phyloP scores from a whole-genome alignment of 164 flowering plant genomes.

The Taxillus chinensis region DNA sequence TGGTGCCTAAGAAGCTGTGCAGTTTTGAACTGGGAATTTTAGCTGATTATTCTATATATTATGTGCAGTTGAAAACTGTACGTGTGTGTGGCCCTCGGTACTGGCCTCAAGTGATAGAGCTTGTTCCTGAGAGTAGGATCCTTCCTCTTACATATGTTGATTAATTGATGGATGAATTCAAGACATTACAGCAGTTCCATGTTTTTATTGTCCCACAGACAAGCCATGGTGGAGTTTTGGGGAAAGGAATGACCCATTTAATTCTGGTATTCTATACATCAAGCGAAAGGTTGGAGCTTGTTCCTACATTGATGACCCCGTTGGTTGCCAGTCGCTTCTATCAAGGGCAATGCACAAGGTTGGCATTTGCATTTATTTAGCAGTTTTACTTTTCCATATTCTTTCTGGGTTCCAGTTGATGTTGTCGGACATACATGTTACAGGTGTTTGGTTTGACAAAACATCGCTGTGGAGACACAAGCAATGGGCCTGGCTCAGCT shows the following conservation, averaged over 20 bases:
- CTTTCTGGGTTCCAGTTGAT: too few relatives aligned
- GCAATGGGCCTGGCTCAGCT: conserved; percentile 27
- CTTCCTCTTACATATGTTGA: not conserved
- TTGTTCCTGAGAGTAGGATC: conserved; percentile 63
- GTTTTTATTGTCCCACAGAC: conserved; percentile 31
- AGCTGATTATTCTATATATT: conserved; percentile 2
- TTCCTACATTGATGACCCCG: conserved; percentile 91
- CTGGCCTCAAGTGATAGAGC: conserved; percentile 83
- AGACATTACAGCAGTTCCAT: not conserved
- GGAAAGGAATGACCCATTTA: conserved; percentile 69
- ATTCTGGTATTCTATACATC: conserved; percentile 71
- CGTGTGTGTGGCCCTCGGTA: conserved; percentile 93
- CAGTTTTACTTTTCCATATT: too few relatives aligned
- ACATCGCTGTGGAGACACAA: conserved; percentile 7
- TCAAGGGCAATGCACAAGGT: conserved; percentile 98
- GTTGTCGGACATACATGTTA: not conserved
- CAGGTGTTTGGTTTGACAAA: conserved; percentile 67
- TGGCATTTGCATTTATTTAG: conserved; percentile 1
- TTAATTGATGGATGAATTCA: not conserved
- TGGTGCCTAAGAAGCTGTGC: too few relatives aligned
- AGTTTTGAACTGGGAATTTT: too few relatives aligned
- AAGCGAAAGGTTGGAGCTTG: conserved; percentile 94
- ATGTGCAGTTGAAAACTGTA: conserved; percentile 64
- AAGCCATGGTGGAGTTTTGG: conserved; percentile 76
- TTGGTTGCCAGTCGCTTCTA: conserved; percentile 85